Base-by-base conservation (phyloP, 2,329 filamentous ascomycete genomes). In the Bertia moriformis region DNA sequence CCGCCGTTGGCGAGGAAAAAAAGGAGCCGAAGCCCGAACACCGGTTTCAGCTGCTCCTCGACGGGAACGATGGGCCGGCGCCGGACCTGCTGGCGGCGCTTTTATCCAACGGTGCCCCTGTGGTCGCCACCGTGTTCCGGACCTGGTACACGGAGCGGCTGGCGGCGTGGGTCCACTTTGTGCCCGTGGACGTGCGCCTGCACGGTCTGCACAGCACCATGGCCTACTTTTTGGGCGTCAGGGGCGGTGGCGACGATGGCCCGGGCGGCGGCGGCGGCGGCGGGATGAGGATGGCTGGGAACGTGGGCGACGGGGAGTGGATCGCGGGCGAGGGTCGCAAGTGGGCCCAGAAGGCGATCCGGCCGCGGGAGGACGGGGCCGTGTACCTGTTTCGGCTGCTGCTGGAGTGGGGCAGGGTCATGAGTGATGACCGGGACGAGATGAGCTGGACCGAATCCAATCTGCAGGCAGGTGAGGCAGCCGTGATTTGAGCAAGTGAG, bases 81-180 rank as follows among this genome's bases (percentile, higher is more conserved):
- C 48, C 42, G 10, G 51, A 60, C 14, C 69, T 85, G 46, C 56
- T 84, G 7, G 68, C 71, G 0, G 77, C 79, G 42, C 54, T 91
- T 4, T 69, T 71, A 37, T 84, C 80, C 14, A 62, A 63, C 44
- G 78, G 70, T 37, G 65, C 87, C 4, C 82, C 83, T 0, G 73
- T 91, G 51, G 67, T 85, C 45, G 72, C 74, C 1, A 76, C 76
- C 0, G 63, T 89, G 4, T 89, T 88, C 56, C 70, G 75, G 18
- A 76, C 85, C 51, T 93, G 85, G 85, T 84, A 79, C 56, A 80
- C 83, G 42, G 75, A 78, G 38, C 72, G 85, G 4, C 58, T 91
- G 14, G 70, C 67, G 42, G 73, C 84, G 0, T 93, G 84, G 84
- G 61, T 78, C 35, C 84, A 93, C 53, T 91, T 86, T 48, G 78